phyloP scores from a whole-genome alignment of 2,329 filamentous ascomycete genomes.

The Coniochaeta sp. region DNA sequence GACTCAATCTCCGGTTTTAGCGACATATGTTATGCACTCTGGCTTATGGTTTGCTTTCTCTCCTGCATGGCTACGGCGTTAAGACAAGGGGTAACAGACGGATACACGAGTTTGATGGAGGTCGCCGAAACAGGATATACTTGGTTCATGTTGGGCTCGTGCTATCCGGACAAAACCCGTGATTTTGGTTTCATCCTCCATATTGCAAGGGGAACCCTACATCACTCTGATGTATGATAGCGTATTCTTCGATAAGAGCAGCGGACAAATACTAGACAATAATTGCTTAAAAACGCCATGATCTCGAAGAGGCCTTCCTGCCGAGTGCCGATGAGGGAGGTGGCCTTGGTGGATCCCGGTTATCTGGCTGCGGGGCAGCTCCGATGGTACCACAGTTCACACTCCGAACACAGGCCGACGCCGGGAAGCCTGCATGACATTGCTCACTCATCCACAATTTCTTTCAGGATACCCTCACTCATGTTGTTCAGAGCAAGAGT shows the following conservation, averaged over 20 bases:
- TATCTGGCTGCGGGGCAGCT: slow-evolving; percentile 1
- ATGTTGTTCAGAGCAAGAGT: neutral
- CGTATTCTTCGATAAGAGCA: neutral
- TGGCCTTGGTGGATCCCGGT: neutral
- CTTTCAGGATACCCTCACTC: neutral
- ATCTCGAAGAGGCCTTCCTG: neutral
- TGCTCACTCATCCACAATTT: neutral
- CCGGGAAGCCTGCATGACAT: neutral
- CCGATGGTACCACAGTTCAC: slow-evolving; percentile 1
- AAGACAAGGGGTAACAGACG: neutral
- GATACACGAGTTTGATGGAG: neutral
- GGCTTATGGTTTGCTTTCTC: neutral
- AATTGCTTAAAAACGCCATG: neutral
- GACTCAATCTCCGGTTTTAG: too few species aligned
- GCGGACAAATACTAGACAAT: neutral
- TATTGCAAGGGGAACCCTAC: neutral
- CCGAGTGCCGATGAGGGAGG: neutral
- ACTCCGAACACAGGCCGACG: slow-evolving; percentile 1
- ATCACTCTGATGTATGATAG: neutral
- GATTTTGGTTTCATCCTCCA: neutral
- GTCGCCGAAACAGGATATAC: neutral
- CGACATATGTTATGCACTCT: neutral
- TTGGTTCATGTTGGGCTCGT: neutral
- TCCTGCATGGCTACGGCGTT: neutral
- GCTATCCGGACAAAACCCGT: too few species aligned